Evolutionary conservation across 495 filamentous ascomycete genomes (phyloP).

Genomic region (Penicillium crystallinum): DNA sequence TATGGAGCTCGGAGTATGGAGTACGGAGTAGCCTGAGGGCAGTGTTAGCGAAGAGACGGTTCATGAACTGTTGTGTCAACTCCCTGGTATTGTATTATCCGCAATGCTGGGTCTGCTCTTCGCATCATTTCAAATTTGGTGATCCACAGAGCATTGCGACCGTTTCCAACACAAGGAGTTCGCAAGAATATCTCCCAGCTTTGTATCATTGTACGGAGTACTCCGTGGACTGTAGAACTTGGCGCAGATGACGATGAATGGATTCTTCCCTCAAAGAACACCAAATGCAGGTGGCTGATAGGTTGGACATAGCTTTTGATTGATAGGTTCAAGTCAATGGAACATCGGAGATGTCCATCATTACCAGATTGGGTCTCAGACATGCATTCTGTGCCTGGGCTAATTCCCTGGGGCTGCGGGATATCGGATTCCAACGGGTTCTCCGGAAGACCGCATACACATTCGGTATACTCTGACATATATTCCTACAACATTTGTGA

Average conservation of each 20-base stretch:
- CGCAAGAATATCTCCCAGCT: not conserved
- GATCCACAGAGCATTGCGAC: not conserved
- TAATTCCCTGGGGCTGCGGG: slow-evolving; percentile 8
- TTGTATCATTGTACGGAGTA: too few relatives aligned
- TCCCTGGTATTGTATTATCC: not conserved
- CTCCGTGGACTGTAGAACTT: too few relatives aligned
- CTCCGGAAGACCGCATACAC: slow-evolving; percentile 5
- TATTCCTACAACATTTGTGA: too few relatives aligned
- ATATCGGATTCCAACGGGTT: slow-evolving; percentile 6
- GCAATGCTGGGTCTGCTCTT: not conserved
- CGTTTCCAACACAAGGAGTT: too few relatives aligned
- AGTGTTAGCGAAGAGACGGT: not conserved
- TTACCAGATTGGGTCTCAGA: slow-evolving; percentile 6
- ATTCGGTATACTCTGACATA: too few relatives aligned
- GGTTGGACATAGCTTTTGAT: not conserved
- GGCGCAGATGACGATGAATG: too few relatives aligned
- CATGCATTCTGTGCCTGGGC: slow-evolving; percentile 5
- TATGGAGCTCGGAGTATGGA: too few relatives aligned
- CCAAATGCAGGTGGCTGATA: not conserved
- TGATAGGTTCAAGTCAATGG: not conserved
- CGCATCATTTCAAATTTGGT: not conserved
- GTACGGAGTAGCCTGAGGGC: not conserved
- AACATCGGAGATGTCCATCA: slow-evolving; percentile 1
- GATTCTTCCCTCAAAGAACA: not conserved
- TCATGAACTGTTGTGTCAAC: not conserved